Evolutionary conservation across 176 grass and related monocot genomes (phyloP).

Genomic region (Oryza coarctata): DNA sequence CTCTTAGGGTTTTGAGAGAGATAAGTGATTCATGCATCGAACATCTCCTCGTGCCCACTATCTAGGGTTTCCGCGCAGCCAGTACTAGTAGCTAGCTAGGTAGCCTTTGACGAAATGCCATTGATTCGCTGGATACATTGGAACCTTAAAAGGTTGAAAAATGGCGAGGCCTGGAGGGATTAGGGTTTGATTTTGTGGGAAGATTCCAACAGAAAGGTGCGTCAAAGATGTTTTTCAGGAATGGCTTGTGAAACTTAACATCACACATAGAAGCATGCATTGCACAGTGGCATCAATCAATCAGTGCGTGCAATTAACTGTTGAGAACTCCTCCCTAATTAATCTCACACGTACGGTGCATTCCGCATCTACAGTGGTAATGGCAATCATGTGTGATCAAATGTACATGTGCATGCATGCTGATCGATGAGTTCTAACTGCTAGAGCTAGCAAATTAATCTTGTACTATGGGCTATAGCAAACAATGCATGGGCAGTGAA

Average conservation of each 20-base stretch:
- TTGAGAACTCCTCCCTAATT: not conserved
- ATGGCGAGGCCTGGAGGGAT: not conserved
- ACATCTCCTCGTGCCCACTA: slow-evolving; percentile 47
- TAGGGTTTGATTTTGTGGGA: slow-evolving; percentile 34
- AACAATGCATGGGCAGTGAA: not conserved
- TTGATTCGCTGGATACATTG: not conserved
- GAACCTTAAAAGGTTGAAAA: not conserved
- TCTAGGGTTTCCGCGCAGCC: slow-evolving; percentile 27
- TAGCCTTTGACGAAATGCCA: not conserved
- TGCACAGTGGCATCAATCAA: not conserved
- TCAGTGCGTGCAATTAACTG: not conserved
- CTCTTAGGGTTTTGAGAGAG: slow-evolving; percentile 8
- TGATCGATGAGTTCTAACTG: not conserved
- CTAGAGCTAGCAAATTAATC: not conserved
- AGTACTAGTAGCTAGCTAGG: not conserved
- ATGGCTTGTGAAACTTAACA: not conserved
- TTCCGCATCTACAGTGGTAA: not conserved
- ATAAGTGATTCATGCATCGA: slow-evolving; percentile 6
- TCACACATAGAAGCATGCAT: not conserved
- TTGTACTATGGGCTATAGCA: not conserved
- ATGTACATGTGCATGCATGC: not conserved
- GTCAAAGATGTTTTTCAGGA: not conserved
- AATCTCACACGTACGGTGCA: not conserved
- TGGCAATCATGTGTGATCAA: not conserved
- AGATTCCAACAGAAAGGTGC: slow-evolving; percentile 39